Percentiles rank a stretch among this genome's conserved stretches.
These are phyloP conservation scores for Mortierella sp. DNA, from an alignment of 371 early-diverging fungal species.

Conservation along the genomic window DNA sequence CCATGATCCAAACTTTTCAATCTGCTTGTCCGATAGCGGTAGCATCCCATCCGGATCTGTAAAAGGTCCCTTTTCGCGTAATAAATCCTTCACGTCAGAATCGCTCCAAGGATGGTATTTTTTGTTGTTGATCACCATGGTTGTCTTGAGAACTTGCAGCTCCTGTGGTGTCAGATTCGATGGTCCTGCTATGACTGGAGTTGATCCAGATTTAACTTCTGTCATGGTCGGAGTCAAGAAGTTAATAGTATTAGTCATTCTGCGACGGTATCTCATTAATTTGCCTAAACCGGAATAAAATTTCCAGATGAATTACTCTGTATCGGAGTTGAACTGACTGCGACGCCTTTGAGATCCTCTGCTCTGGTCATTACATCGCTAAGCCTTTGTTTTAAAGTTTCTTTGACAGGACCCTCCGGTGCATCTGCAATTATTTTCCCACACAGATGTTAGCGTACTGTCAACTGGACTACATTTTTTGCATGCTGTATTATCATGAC, in stretches of 20 bases:
- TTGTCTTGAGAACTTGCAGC: constrained; percentile 43
- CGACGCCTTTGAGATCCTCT: constrained; percentile 52
- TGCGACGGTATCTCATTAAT: background rate
- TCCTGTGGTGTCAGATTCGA: constrained; percentile 50
- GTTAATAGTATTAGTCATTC: background rate
- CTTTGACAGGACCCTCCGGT: constrained; percentile 40
- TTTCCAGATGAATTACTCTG: constrained; percentile 20
- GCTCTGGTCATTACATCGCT: constrained; percentile 39
- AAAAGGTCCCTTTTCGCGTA: constrained; percentile 52
- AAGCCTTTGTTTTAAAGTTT: constrained; percentile 30
- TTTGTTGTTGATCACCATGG: constrained; percentile 54
- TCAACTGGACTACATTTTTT: background rate
- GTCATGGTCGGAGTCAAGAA: background rate
- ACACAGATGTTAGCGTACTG: background rate
- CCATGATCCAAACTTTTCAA: constrained; percentile 83
- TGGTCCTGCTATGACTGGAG: constrained; percentile 45
- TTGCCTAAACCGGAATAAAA: background rate
- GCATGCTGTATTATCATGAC: background rate
- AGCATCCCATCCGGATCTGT: constrained; percentile 82
- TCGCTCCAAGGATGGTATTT: constrained; percentile 56
- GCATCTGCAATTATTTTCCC: constrained; percentile 18
- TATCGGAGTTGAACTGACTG: constrained; percentile 17
- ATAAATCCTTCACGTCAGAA: constrained; percentile 40
- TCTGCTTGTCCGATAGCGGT: constrained; percentile 81
- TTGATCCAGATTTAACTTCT: constrained; percentile 31